Base-by-base conservation (phyloP, 441 rosid species). In the Populus hybrid region DNA sequence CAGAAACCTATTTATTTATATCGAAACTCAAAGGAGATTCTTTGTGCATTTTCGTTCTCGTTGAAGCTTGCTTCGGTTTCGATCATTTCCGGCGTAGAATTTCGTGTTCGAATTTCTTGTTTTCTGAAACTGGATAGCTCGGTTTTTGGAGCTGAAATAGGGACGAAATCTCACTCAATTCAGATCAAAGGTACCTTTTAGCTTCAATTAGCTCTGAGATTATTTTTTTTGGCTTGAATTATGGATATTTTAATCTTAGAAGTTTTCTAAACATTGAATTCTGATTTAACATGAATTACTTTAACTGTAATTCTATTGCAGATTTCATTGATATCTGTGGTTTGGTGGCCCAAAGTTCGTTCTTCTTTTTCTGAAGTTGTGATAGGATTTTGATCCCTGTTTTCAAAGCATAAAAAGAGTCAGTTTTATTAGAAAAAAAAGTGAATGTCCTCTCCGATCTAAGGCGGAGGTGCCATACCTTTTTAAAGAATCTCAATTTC, bases 361-460 rank as follows among this genome's bases (percentile, higher is more conserved):
- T 46, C 57, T 73, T 73, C 68, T 50, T 46, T 35, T 54, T 68
- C 68, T 24, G 36, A 8, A 23, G 24, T n/a, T 28, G 35, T 18
- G 3, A 2, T 50, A 63, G 26, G 40, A 21, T 70, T 78, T 79
- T 69, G 14, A 11, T 46, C 54, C 18, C 54, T 46, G 6, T 46
- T 46, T 46, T 46, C 18, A 57, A 57, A 42, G 21, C 30, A 12
- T 79, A 23, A 8, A 32, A 74, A 65, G 76, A 66, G 32, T 24
- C 23, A 23, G 50, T 61, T 81, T 67, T 20, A 42, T n/a, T 21
- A 24, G 24, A 34, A 59, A 38, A 28, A 28, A 35, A 57, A 72
- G 86, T 68, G 61, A 86, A 83, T 85, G 90, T 68, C 77, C 78
- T 40, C 71, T 80, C 85, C 83, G 84, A 86, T 83, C 90, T 83